Conservation (phyloP, 1,284 basidiomycete species). For the Moniliophthora roreri region DNA sequence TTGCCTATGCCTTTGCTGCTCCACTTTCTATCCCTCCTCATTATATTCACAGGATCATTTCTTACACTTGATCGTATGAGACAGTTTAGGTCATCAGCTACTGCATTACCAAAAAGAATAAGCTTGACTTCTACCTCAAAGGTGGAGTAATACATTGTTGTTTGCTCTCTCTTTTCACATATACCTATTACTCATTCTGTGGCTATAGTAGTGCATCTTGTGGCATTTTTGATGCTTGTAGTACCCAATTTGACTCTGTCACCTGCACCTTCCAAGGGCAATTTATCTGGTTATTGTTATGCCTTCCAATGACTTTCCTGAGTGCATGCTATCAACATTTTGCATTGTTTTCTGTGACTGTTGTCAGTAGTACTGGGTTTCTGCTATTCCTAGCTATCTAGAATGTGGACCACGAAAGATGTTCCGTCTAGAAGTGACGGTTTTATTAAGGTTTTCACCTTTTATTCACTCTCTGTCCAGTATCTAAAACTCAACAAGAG, state of each 20-base stretch:
- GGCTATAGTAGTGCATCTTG: conserved; percentile 49
- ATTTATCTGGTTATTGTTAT: conserved; percentile 61
- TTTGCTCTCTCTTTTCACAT: conserved; percentile 1
- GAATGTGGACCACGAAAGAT: conserved; percentile 63
- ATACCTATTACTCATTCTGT: conserved; percentile 13
- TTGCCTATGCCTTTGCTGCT: conserved; percentile 59
- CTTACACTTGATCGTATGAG: conserved; percentile 66
- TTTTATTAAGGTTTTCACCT: conserved; percentile 42
- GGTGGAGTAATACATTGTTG: conserved; percentile 54
- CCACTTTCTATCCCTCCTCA: conserved; percentile 47
- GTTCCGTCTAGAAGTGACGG: no score
- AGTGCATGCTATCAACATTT: conserved; percentile 50
- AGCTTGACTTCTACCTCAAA: conserved; percentile 36
- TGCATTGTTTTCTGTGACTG: conserved; percentile 43
- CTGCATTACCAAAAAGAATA: conserved; percentile 31
- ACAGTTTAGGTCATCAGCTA: conserved; percentile 49
- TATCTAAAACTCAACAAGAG: conserved; percentile 44
- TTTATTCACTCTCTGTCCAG: conserved; percentile 44
- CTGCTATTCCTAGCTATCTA: conserved; percentile 53
- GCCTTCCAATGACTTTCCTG: conserved; percentile 42
- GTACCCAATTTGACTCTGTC: conserved; percentile 51
- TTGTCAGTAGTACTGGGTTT: conserved; percentile 56
- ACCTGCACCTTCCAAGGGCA: conserved; percentile 41
- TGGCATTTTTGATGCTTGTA: conserved; percentile 60
- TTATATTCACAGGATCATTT: conserved; percentile 65